Evolutionary conservation across 148 eudicot genomes (phyloP).

Genomic region (Selenicereus undatus): DNA sequence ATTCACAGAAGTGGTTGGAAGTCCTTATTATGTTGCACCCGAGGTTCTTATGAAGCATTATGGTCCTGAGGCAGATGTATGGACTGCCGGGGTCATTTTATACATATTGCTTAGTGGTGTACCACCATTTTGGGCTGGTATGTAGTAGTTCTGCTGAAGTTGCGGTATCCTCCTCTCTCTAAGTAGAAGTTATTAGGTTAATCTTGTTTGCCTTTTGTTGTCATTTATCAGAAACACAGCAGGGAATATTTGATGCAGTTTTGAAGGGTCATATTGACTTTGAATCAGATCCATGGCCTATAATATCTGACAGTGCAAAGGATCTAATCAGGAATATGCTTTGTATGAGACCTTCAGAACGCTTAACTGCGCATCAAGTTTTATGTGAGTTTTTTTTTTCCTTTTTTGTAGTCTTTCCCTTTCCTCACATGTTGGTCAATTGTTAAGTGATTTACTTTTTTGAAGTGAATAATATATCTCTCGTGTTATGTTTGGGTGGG

Average conservation of each 20-base stretch:
- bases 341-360: constrained; percentile 59
- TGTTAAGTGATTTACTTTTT: neutral
- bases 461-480: neutral
- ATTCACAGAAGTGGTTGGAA: constrained; percentile 94
- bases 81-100: constrained; percentile 98
- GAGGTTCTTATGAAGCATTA: constrained; percentile 95
- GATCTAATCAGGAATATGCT: constrained; percentile 92
- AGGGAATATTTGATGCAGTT: constrained; percentile 97
- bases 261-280: constrained; percentile 88
- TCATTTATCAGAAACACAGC: constrained; percentile 77
- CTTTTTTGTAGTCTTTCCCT: too few species aligned
- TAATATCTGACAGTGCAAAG: constrained; percentile 88
- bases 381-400: constrained; percentile 51
- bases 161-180: neutral
- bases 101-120: constrained; percentile 96
- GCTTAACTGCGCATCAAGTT: constrained; percentile 92
- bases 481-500: constrained; percentile 12
- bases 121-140: constrained; percentile 99
- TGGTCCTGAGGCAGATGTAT: constrained; percentile 97
- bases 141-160: constrained; percentile 10
- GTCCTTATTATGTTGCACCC: constrained; percentile 99
- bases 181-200: neutral
- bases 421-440: neutral
- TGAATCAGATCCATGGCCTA: constrained; percentile 96
- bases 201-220: constrained; percentile 15